Base-by-base conservation (phyloP, 768 basidiomycete species). In the Auricularia cornea region DNA sequence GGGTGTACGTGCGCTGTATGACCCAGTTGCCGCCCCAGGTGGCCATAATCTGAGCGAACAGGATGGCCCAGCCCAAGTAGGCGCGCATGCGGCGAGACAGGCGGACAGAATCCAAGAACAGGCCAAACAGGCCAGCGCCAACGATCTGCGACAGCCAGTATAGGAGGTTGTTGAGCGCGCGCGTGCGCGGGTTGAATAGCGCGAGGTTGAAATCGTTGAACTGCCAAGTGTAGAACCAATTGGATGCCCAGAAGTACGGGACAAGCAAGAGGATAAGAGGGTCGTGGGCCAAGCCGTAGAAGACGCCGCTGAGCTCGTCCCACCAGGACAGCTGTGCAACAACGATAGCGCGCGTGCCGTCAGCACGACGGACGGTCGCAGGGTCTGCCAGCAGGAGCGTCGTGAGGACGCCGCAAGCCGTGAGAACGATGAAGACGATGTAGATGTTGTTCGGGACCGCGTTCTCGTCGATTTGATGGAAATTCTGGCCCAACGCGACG, bases 101-200 rank as follows among this genome's bases (percentile, higher is more conserved):
- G 6, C 69, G 70, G 44, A 75, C 74, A 57, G 77, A 79, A 70
- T 92, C 90, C 35, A 92, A 82, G 30, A 92, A 70, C 52, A 83
- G 72, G 10, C 90, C 89, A 59, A 93, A 89, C 60, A 80, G 73
- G 57, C 90, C 66, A 0, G 90, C 89, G 2, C 91, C 91, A 26
- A 90, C 66, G 64, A 92, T 89, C 70, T 93, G 91, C 0, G 87
- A 76, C 3, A 84, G 73, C 90, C 90, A 92, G 74, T 93, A 94
- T 14, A 90, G 76, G 38, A 92, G 75, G 66, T 86, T 88, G 71
- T 92, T 92, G 65, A 93, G 75, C 16, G 87, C 80, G 38, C 91
- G 85, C 1, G 87, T 83, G 40, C 89, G 86, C 70, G 91, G 90
- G 69, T 88, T 86, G 79, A 92, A 92, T 8, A 92, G 72, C 1